A percentile compares a stretch with the other conserved stretches of the same genome.
Conservation (phyloP, 148 eudicot genomes). For the Polygonum maritimum region DNA sequence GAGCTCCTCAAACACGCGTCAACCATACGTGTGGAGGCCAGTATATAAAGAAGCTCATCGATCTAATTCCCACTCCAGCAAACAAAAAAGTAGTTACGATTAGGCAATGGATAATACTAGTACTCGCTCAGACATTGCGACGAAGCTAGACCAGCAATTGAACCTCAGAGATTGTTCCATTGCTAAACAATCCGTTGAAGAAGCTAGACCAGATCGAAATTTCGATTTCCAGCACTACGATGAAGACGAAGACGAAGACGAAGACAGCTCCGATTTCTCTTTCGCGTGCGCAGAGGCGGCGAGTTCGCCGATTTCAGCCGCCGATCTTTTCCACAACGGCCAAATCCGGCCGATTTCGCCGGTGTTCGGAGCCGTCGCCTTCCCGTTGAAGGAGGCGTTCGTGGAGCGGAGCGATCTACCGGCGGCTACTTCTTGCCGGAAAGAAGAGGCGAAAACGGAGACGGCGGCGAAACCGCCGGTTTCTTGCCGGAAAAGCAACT, state of each 20-base stretch:
- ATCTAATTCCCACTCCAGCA: background rate
- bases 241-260: conserved; percentile 10
- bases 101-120: background rate
- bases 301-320: conserved; percentile 41
- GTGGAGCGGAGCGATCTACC: conserved; percentile 10
- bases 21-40: background rate
- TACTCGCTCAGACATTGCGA: background rate
- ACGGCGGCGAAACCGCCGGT: conserved; percentile 21
- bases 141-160: background rate
- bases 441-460: background rate
- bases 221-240: background rate
- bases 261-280: conserved; percentile 27
- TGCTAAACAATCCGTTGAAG: background rate
- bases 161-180: background rate
- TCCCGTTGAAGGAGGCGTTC: conserved; percentile 16
- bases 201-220: background rate
- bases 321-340: conserved; percentile 58
- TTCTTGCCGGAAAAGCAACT: conserved; percentile 66
- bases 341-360: conserved; percentile 46
- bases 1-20: background rate
- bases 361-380: background rate
- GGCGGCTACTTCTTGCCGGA: conserved; percentile 13
- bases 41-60: background rate
- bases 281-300: conserved; percentile 29
- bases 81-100: background rate